Evolutionary conservation across 192 early-diverging fungal species (phyloP), one percentile per base, ranked within the genome.

Genomic region (Coemansia sp.): DNA sequence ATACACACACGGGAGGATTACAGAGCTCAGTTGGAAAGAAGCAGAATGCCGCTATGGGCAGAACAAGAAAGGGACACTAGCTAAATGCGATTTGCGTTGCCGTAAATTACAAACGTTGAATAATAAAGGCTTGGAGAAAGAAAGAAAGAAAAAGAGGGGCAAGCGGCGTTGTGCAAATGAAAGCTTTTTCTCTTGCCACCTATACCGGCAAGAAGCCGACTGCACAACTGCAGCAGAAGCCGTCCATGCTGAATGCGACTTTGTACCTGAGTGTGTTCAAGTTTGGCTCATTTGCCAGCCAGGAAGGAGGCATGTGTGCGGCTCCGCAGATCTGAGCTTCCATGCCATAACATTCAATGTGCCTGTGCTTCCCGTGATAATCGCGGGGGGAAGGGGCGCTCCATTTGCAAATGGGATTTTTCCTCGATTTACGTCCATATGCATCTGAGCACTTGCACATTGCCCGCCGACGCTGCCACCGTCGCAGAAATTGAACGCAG

Each of bases 401-500:
- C 23, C 23, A 26, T 4, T 26, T 26, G 23, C 23, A 26, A 26
- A 26, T 26, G 23, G 23, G 23, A 26, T 26, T 26, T 26, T 26
- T 26, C 23, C 23, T 26, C 23, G 23, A 26, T 26, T 26, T 26
- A 26, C 23, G 23, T 26, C 23, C 23, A 26, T 26, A 48, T 48
- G 46, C 46, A 48, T 28, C 46, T 26, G 46, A 48, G 46, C 10
- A 12, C 26, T 26, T 48, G 46, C 46, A 21, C 46, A 16, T 15
- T 10, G 33, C 49, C 49, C 2, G 53, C 50, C 12, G 57, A 57
- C 28, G 52, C 61, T 39, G 42, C 50, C 50, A 52, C 62, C 42
- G 53, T 65, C 55, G 72, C 72, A 58, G 72, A 76, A 46, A 59
- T 76, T 46, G 67, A 76, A 51, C 53, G 53, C 30, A 64, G 59